Evolutionary conservation across 2,329 filamentous ascomycete genomes (phyloP).

Genomic region (Paraphoma sp.): DNA sequence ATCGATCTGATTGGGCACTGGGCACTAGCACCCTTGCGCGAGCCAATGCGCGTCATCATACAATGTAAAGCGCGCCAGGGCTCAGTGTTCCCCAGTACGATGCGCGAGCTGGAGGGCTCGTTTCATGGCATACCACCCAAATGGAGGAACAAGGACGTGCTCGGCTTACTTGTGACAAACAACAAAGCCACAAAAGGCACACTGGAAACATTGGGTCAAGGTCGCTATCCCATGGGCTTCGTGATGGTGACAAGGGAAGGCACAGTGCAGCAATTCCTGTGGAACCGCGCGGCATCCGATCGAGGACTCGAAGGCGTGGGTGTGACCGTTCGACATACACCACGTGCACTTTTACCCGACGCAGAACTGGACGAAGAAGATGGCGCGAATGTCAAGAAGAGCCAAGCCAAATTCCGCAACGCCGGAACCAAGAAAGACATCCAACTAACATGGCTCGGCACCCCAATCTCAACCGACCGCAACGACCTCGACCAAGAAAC

Average conservation of each 20-base stretch:
- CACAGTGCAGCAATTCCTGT: conserved; percentile 70
- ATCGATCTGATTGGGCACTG: conserved; percentile 78
- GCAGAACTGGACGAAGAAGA: conserved; percentile 17
- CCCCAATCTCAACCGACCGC: conserved; percentile 41
- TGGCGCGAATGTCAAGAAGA: neutral
- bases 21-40: conserved; percentile 54
- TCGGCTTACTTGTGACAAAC: conserved; percentile 75
- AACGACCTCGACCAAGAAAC: conserved; percentile 31
- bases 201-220: conserved; percentile 71
- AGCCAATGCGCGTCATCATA: conserved; percentile 54
- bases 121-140: conserved; percentile 75
- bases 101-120: conserved; percentile 82
- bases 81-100: conserved; percentile 60
- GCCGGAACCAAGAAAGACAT: conserved; percentile 40
- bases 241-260: conserved; percentile 67
- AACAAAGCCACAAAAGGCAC: conserved; percentile 79
- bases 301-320: conserved; percentile 65
- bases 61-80: conserved; percentile 73
- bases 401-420: conserved; percentile 20
- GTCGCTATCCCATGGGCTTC: conserved; percentile 75
- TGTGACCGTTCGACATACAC: conserved; percentile 42
- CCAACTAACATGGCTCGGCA: conserved; percentile 47
- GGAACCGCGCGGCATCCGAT: conserved; percentile 71
- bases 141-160: conserved; percentile 68
- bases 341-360: conserved; percentile 16